Base-by-base conservation (phyloP, 2,329 filamentous ascomycete species). In the Tolypocladium sp. region DNA sequence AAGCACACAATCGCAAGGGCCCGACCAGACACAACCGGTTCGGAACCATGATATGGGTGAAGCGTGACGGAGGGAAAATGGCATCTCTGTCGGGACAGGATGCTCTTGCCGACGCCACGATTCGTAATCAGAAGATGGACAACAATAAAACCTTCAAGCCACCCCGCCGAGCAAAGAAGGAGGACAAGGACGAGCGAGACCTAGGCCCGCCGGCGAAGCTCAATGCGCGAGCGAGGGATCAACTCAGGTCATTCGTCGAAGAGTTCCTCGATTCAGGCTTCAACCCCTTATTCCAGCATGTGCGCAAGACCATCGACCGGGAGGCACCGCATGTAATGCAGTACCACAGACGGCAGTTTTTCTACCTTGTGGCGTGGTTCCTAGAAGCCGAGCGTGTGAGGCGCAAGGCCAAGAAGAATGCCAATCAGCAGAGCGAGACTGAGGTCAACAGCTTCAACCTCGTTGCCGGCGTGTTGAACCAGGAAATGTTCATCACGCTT, bases 1-100 rank as follows among this genome's bases (percentile, higher is more conserved):
- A 88, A 66, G 83, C 88, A 55, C 88, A 92, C 66, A 88, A 88
- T 58, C 88, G 86, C 65, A 87, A 87, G 68, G 90, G 89, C 3
- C 90, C 92, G 0, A 92, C 91, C 3, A 81, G 94, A 55, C 94
- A 99, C 73, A 96, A 92, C 66, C 85, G 94, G 40, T 99, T 97
- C 68, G 94, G 94, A 3, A 96, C 92, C 13, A 97, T 97, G 90
- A 86, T 97, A 40, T 97, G 93, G 92, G 85, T 99, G 42, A 91
- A 96, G 75, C 82, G 92, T 59, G 89, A 92, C 55, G 89, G 92
- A 65, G 86, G 89, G 56, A 92, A 92, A 68, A 84, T 94, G 66
- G 89, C 90, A 0, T 92, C 92, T 0, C 82, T 99, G 2, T 92
- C 92, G 0, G 94, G 94, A 1, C 93, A 97, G 70, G 88, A 92